Conservation (phyloP, 2,329 filamentous ascomycete genomes). For the Scedosporium aurantiacum region DNA sequence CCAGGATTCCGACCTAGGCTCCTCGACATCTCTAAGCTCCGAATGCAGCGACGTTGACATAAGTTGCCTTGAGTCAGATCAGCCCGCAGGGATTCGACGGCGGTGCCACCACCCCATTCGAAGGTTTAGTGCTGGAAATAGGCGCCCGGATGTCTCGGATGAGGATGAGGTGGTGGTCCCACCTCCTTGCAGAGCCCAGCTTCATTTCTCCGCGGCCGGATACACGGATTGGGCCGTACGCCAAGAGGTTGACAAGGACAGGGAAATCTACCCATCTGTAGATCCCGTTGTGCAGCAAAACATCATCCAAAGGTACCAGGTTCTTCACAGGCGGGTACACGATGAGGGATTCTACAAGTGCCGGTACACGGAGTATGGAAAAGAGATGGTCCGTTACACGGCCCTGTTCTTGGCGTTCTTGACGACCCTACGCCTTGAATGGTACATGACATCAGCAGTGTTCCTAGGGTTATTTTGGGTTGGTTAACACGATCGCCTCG, state of each 20-base stretch:
- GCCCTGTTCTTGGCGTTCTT: constrained; percentile 38
- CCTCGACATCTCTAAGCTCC: not conserved
- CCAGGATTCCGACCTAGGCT: not conserved
- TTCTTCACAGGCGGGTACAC: constrained; percentile 41
- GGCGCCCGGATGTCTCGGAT: not conserved
- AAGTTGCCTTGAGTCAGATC: too few relatives aligned
- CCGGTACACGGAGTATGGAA: constrained; percentile 44
- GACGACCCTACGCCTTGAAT: constrained; percentile 32
- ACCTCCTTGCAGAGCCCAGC: not conserved
- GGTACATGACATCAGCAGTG: constrained; percentile 46
- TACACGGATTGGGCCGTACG: constrained; percentile 25
- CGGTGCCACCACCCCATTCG: too few relatives aligned
- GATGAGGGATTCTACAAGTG: constrained; percentile 48
- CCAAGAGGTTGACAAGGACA: constrained; percentile 23
- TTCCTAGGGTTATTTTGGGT: constrained; percentile 55
- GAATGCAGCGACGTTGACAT: not conserved
- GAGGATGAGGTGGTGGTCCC: not conserved
- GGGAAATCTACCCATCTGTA: constrained; percentile 37
- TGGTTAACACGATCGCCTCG: constrained; percentile 9
- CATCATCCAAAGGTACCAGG: constrained; percentile 44
- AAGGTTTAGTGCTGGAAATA: not conserved
- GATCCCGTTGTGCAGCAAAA: constrained; percentile 41
- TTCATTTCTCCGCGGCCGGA: constrained; percentile 13
- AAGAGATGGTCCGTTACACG: constrained; percentile 44
- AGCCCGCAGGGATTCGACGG: too few relatives aligned